Base-by-base conservation (phyloP, 306 rosid species). In the Citrullus colocynthis region DNA sequence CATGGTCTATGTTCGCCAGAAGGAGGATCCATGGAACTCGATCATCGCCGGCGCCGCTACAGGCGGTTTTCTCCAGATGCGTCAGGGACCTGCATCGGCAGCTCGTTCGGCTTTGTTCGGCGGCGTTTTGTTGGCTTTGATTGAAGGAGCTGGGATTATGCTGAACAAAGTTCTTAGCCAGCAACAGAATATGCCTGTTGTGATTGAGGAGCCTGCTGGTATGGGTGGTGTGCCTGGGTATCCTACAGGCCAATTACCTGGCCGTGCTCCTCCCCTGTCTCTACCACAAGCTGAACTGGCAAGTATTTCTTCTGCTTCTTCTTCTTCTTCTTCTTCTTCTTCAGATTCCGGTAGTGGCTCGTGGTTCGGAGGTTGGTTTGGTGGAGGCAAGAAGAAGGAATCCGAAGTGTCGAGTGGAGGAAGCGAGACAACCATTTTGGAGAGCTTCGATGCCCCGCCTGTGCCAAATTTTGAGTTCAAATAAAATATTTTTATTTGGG, bases 1-100 rank as follows among this genome's bases (percentile, higher is more conserved):
- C 69, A 84, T 94, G 91, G 97, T 94, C 48, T 90, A 91, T 72
- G 72, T 90, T 8, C 93, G 98, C 49, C 96, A 90, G 80, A 94
- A 91, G 83, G 98, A 94, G 81, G 98, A 94, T 34, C 98, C 98
- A 0, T 94, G 96, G 97, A 94, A 94, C 79, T 91, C 97, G 14
- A 91, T 94, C 62, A 78, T 89, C 30, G 88, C 96, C 76, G 98
- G 97, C 32, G 91, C 93, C 7, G 95, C 97, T 60, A 91, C 98
- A 17, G 96, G 96, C 0, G 97, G 95, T 17, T 88, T 94, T 63
- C 96, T 94, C 61, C 88, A 89, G 78, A 88, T 89, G 97, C 90
- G 97, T 0, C 93, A 90, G 79, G 97, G 98, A 1, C 76, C 85
- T 0, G 71, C 82, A 6, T 85, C 95, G n/a, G 77, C 93, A 8